phyloP scores from a whole-genome alignment of 2,329 filamentous ascomycete species.

The Ophiostoma australiae region DNA sequence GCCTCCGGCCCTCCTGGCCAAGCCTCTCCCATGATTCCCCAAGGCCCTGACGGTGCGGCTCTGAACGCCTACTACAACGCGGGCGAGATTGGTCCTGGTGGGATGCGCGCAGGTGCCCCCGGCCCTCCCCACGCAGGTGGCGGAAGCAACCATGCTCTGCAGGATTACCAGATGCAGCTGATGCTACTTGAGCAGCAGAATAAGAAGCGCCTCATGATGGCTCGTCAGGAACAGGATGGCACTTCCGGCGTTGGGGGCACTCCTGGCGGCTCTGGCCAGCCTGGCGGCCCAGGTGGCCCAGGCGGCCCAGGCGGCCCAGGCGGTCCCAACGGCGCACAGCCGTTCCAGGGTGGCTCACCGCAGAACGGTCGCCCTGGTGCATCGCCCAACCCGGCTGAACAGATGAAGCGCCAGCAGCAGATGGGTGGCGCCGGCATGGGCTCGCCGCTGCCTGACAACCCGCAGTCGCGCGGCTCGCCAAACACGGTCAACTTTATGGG shows the following conservation, averaged over 20 bases:
- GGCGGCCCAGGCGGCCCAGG: constrained; percentile 50
- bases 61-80: constrained; percentile 60
- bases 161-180: constrained; percentile 85
- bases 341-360: constrained; percentile 65
- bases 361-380: constrained; percentile 63
- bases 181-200: constrained; percentile 81
- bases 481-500: constrained; percentile 58
- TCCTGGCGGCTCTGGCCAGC: constrained; percentile 42
- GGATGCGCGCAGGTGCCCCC: constrained; percentile 45
- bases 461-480: constrained; percentile 61
- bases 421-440: constrained; percentile 65
- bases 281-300: constrained; percentile 42
- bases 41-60: constrained; percentile 60
- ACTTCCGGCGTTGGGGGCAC: constrained; percentile 28
- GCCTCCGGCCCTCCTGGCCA: constrained; percentile 66
- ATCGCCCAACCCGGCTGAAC: constrained; percentile 71
- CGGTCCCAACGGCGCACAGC: constrained; percentile 51
- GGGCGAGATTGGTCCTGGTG: constrained; percentile 54
- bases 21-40: constrained; percentile 76
- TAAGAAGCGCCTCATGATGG: constrained; percentile 80
- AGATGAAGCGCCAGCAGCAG: constrained; percentile 73
- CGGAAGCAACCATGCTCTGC: constrained; percentile 71
- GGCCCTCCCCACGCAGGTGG: constrained; percentile 41
- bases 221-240: constrained; percentile 70
- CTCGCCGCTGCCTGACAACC: constrained; percentile 65